Evolutionary conservation across 2,329 filamentous ascomycete species (phyloP), one percentile per base, ranked within the genome.

Genomic region (Chaetomiaceae sp.): DNA sequence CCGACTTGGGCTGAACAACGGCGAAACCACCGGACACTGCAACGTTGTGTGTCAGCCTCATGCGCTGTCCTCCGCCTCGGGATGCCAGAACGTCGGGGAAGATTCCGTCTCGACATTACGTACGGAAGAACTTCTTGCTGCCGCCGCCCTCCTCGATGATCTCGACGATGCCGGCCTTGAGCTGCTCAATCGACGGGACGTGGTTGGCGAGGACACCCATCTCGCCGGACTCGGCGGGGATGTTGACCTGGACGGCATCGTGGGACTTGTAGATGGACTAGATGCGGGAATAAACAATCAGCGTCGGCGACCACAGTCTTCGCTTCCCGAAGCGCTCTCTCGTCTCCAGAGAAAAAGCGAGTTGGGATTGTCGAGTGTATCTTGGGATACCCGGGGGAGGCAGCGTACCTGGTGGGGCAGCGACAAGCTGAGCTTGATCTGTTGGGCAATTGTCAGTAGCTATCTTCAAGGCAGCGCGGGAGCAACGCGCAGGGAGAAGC

Each of bases 201-300:
- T 99, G 93, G 81, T 93, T 95, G 71, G 93, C 93, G 69, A 99
- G 87, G 66, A 99, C 86, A 87, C 93, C 93, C 93, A 99, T 99
- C 66, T 97, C 93, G 71, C 93, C 93, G 58, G 91, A 95, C 73
- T 96, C 93, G 68, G 93, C 93, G 71, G 93, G 87, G 68, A 99
- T 86, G 83, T 99, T 99, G 79, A 99, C 93, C 79, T 99, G 93
- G 68, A 97, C 85, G 68, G 84, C 80, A 68, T 81, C 79, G 66
- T 82, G 75, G 63, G 75, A 83, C 72, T 80, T 81, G 78, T 81
- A 85, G 74, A 85, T 75, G 65, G 85, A 75, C 87, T 90, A 68
- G 58, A 50, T 75, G 76, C 71, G 75, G 71, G 65, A 75, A 75
- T 78, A 78, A 78, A 72, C 68, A 55, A 58, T 65, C 59, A 55